phyloP scores from a whole-genome alignment of 441 rosid genomes.

The Populus tomentosa region DNA sequence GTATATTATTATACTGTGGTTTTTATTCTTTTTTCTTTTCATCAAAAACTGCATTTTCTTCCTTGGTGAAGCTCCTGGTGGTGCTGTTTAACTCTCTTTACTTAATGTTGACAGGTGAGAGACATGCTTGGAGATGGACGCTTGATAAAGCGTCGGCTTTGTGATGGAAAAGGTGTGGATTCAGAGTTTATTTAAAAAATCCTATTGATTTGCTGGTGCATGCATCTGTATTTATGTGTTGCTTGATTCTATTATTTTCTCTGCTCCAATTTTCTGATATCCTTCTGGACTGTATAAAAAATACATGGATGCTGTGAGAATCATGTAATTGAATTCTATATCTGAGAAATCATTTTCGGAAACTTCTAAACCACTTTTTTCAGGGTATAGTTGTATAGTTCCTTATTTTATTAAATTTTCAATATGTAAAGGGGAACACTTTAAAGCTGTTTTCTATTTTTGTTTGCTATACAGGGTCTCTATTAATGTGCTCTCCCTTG shows the following conservation, averaged over 20 bases:
- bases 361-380: not conserved
- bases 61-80: constrained; percentile 4
- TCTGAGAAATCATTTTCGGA: not conserved
- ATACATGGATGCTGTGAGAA: not conserved
- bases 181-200: not conserved
- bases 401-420: not conserved
- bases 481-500: not conserved
- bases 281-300: not conserved
- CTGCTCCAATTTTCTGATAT: not conserved
- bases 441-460: not conserved
- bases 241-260: not conserved
- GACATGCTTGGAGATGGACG: constrained; percentile 99
- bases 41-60: not conserved
- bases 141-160: constrained; percentile 84
- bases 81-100: constrained; percentile 20
- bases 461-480: not conserved
- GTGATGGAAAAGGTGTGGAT: constrained; percentile 79
- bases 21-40: not conserved
- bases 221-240: not conserved
- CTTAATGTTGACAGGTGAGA: constrained; percentile 65
- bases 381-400: not conserved
- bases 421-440: not conserved
- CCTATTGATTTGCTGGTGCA: not conserved
- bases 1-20: not conserved
- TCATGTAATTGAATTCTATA: not conserved